These are phyloP conservation scores for Cutaneotrichosporon cavernicola DNA, from an alignment of 1,284 basidiomycete genomes.

Conservation along the genomic window DNA sequence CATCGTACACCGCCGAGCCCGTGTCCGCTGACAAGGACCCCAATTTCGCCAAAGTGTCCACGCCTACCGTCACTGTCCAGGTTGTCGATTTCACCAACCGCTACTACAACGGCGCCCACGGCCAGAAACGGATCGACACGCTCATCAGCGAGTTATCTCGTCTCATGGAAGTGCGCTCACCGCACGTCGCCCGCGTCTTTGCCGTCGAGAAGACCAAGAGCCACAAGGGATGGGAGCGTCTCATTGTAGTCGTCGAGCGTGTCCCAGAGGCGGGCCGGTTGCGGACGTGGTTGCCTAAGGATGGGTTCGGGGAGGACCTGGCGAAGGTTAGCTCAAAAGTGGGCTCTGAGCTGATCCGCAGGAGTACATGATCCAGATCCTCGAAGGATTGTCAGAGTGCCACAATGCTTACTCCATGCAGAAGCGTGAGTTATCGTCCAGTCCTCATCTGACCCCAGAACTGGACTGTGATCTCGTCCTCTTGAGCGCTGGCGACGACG, in stretches of 20 bases:
- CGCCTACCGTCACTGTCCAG: conserved; percentile 41
- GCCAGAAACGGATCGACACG: conserved; percentile 45
- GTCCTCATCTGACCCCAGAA: conserved; percentile 23
- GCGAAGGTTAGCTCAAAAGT: conserved; percentile 35
- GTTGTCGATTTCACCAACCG: conserved; percentile 49
- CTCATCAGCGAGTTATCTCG: conserved; percentile 39
- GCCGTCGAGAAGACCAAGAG: conserved; percentile 45
- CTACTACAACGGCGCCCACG: conserved; percentile 45
- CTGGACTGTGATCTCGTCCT: conserved; percentile 45
- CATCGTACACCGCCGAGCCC: conserved; percentile 48
- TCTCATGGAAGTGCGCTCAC: conserved; percentile 35
- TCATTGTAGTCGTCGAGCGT: conserved; percentile 45
- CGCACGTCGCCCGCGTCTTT: conserved; percentile 39
- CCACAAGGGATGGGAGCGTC: conserved; percentile 49
- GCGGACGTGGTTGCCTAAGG: conserved; percentile 40
- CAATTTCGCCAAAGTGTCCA: conserved; percentile 55
- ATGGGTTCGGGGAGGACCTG: conserved; percentile 44
- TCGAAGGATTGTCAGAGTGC: conserved; percentile 45
- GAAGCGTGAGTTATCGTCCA: conserved; percentile 34
- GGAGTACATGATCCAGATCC: conserved; percentile 48
- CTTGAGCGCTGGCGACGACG: conserved; percentile 30
- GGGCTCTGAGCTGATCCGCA: conserved; percentile 13
- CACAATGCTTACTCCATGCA: conserved; percentile 44
- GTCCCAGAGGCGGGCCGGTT: conserved; percentile 42
- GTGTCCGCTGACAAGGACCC: conserved; percentile 54